A percentile compares a stretch with the other conserved stretches of the same genome.
Conservation (phyloP, 2,329 filamentous ascomycete species). For the Arthrobotrys musiformis region DNA sequence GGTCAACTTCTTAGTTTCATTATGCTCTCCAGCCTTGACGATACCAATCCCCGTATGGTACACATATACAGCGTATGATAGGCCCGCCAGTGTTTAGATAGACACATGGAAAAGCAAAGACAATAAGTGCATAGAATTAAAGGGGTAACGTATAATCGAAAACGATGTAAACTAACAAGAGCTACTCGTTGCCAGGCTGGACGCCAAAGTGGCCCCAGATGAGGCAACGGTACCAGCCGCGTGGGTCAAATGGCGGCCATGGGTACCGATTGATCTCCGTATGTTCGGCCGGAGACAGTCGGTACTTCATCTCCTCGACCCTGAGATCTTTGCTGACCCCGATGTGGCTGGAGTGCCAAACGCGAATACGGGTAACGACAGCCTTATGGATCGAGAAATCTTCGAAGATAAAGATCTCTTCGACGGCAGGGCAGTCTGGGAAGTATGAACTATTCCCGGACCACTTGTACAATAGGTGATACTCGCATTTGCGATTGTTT, state of each 20-base stretch:
- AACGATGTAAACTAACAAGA: neutral
- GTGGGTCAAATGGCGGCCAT: slow-evolving; percentile 27
- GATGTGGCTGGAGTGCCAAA: slow-evolving; percentile 22
- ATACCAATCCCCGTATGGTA: no score
- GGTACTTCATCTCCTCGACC: slow-evolving; percentile 30
- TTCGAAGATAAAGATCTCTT: slow-evolving; percentile 29
- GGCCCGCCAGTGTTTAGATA: no score
- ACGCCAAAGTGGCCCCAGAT: slow-evolving; percentile 13
- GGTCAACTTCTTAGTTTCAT: no score
- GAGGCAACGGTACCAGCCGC: slow-evolving; percentile 39
- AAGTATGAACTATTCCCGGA: slow-evolving; percentile 16
- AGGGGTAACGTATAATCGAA: no score
- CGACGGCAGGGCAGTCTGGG: slow-evolving; percentile 2
- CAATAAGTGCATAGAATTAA: no score
- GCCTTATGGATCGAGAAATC: slow-evolving; percentile 12
- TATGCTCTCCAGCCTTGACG: no score
- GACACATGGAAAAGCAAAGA: no score
- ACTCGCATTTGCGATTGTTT: slow-evolving; percentile 20
- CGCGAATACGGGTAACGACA: slow-evolving; percentile 13
- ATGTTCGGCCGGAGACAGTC: slow-evolving; percentile 3
- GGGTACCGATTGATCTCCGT: slow-evolving; percentile 2
- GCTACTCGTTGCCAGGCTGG: neutral
- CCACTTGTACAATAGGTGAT: slow-evolving; percentile 26
- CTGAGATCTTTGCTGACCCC: slow-evolving; percentile 34
- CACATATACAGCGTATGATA: no score